Percentiles rank a stretch among this genome's conserved stretches.
phyloP scores from a whole-genome alignment of 129 eudicot species.

The Helianthus annuus region HanXRQr2.0-SUNRISE NC_035448.2:202668413-202668912 shows the following conservation, averaged over 20 bases:
- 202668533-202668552: constrained; percentile 31
- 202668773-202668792: neutral
- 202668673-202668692: constrained; percentile 45
- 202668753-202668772: neutral
- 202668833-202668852: neutral
- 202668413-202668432: neutral
- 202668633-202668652: constrained; percentile 41
- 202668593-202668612: constrained; percentile 61
- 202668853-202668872: neutral
- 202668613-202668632: constrained; percentile 36
- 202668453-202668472: neutral
- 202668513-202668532: constrained; percentile 5
- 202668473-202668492: constrained; percentile 18
- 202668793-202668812: neutral
- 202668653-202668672: constrained; percentile 41
- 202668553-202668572: constrained; percentile 41
- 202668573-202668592: constrained; percentile 52
- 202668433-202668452: neutral
- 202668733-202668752: constrained; percentile 47
- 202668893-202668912: no score
- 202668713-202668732: constrained; percentile 26
- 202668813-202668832: neutral
- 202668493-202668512: constrained; percentile 11
- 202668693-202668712: constrained; percentile 54
- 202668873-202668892: neutral